phyloP scores from a whole-genome alignment of 352 stramenopile genomes.

The Phytophthora cajani region DNA sequence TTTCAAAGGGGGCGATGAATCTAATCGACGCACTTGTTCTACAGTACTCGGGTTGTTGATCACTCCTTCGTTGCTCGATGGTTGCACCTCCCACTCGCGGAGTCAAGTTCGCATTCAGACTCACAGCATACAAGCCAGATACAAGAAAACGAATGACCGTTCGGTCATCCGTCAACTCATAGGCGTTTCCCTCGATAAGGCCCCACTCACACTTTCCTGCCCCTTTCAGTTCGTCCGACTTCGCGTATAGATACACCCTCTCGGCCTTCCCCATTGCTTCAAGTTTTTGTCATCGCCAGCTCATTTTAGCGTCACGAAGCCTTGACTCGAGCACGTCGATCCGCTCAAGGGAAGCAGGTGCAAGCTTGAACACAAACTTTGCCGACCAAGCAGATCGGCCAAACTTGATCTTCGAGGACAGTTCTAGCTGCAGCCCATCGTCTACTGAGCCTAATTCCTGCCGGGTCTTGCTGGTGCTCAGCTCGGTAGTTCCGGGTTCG shows the following conservation, averaged over 20 bases:
- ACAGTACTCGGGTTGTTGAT: background rate
- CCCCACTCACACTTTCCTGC: background rate
- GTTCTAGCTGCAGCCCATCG: background rate
- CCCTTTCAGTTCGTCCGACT: background rate
- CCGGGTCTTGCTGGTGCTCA: background rate
- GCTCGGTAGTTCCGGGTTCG: too few species aligned
- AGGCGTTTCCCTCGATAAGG: background rate
- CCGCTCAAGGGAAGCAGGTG: slow-evolving; percentile 6
- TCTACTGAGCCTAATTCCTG: background rate
- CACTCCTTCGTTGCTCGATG: background rate
- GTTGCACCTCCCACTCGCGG: background rate
- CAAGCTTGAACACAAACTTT: slow-evolving; percentile 15
- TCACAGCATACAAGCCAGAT: background rate
- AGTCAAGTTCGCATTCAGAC: background rate
- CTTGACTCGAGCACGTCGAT: slow-evolving; percentile 19
- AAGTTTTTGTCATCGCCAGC: slow-evolving; percentile 5
- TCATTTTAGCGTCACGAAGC: slow-evolving; percentile 8
- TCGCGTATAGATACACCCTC: background rate
- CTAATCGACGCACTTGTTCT: background rate
- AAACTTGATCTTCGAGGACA: background rate
- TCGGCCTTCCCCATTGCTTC: background rate
- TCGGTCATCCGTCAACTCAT: background rate
- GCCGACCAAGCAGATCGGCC: background rate
- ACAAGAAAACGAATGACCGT: background rate
- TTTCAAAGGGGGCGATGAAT: background rate